A percentile compares a stretch with the other conserved stretches of the same genome.
phyloP scores from a whole-genome alignment of 2,329 filamentous ascomycete species.

The Aureobasidium sp. region DNA sequence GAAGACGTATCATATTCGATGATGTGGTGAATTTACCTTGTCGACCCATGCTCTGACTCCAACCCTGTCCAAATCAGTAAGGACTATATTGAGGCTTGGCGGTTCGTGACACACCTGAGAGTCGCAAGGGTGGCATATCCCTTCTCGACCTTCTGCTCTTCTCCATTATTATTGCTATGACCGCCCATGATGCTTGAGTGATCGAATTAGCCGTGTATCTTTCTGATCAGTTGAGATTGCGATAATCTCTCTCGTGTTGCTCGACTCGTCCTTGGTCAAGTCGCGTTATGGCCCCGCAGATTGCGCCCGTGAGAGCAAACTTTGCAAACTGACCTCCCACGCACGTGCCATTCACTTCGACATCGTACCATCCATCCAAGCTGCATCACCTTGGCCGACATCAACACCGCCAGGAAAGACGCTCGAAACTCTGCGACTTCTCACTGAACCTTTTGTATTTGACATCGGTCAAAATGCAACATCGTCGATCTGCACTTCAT shows the following conservation, averaged over 20 bases:
- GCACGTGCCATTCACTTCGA: not conserved
- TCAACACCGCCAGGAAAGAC: not conserved
- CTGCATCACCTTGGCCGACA: not conserved
- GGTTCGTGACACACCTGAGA: conserved; percentile 54
- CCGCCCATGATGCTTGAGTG: not conserved
- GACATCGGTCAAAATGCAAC: not conserved
- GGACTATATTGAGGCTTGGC: conserved; percentile 22
- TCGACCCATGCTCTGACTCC: conserved; percentile 61
- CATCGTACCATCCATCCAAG: not conserved
- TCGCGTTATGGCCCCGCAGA: conserved; percentile 4
- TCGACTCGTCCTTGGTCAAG: not conserved
- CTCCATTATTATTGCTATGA: conserved; percentile 20
- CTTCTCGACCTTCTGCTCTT: conserved; percentile 55
- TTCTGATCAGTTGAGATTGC: not conserved
- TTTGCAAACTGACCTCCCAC: not conserved
- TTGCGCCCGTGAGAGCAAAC: conserved; percentile 14
- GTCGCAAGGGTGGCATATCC: conserved; percentile 80
- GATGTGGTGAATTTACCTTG: conserved; percentile 47
- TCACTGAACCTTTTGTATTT: not conserved
- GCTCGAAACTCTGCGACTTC: not conserved
- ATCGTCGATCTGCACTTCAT: not conserved
- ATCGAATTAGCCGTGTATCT: not conserved
- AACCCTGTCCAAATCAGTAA: conserved; percentile 41
- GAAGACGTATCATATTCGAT: not conserved
- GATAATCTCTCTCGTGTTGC: not conserved